Base-by-base conservation (phyloP, 106 monocot genomes). In the Dioscorea alata region DNA sequence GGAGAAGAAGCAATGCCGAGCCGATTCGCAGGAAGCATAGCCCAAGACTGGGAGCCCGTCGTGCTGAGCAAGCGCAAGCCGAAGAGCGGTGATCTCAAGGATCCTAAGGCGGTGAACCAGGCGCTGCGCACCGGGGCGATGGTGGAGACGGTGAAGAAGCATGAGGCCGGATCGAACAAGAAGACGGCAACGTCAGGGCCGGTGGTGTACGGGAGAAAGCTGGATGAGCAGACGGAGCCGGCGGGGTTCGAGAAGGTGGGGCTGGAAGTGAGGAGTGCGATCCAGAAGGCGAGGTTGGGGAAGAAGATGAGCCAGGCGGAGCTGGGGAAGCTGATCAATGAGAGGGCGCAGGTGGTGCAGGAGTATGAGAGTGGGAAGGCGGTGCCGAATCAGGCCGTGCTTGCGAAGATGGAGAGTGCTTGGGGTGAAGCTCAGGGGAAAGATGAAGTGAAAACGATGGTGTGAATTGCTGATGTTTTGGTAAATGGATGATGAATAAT, bases 281-380 rank as follows among this genome's bases (percentile, higher is more conserved):
- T 94, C 50, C 90, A 87, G 82, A 80, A 74, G 86, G 93, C 90
- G 70, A 61, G 87, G 80, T 2, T 83, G 63, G 90, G 49, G 61
- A 94, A 90, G 82, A 82, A 80, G 87, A 82, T 84, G 86, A 87
- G 93, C 82, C 93, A 90, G 78, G 86, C 82, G 23, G 93, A 94
- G 67, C 82, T 94, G 60, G 90, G 90, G 34, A 94, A 89, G 84
- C 60, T 25, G 60, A 84, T 89, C 67, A 89, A 84, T 68, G 93
- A 94, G 89, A 67, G 75, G 69, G 73, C 70, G 74, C 93, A 86
- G 79, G 86, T 94, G 54, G 93, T 94, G 66, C 89, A 86, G 84
- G 93, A 94, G 73, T 90, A 94, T 71, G 93, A 94, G 81, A 82
- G 76, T 75, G 93, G 89, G 4, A 84, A 82, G 82, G 93, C 89